These are phyloP conservation scores for Purpureocillium takamizusanense DNA, from an alignment of 2,329 filamentous ascomycete species.

Conservation along the genomic window DNA sequence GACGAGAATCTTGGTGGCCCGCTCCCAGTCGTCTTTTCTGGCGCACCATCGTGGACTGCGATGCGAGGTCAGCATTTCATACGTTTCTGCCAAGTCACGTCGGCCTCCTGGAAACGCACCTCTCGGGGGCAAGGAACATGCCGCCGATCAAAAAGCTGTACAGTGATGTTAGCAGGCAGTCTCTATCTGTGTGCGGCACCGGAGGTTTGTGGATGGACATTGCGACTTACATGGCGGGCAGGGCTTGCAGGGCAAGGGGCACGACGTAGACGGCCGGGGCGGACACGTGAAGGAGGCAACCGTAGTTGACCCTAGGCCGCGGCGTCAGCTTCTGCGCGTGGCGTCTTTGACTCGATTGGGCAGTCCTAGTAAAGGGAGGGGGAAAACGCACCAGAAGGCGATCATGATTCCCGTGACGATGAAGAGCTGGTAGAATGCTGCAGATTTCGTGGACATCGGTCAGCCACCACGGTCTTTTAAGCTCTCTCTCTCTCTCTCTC, in stretches of 20 bases:
- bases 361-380: no score
- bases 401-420: conserved; percentile 34
- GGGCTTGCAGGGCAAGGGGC: conserved; percentile 54
- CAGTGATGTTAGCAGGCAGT: conserved; percentile 10
- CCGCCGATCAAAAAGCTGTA: conserved; percentile 40
- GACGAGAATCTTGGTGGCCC: conserved; percentile 45
- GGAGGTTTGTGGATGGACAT: conserved; percentile 3
- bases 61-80: no score
- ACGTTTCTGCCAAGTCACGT: not conserved
- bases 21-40: conserved; percentile 58
- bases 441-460: not conserved
- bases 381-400: conserved; percentile 25
- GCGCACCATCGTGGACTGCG: conserved; percentile 57
- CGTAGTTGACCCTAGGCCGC: conserved; percentile 46
- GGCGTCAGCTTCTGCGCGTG: no score
- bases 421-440: conserved; percentile 40
- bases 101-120: conserved; percentile 11
- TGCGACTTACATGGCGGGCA: conserved; percentile 44
- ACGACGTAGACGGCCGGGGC: conserved; percentile 47
- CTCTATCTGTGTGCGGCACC: no score
- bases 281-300: conserved; percentile 34
- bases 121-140: conserved; percentile 51
- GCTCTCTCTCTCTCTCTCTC: no score
- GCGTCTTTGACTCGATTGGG: no score
- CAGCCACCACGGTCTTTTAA: no score